These are phyloP conservation scores for Oryza meyeriana DNA, from an alignment of 176 grass and related monocot species.

Conservation along the genomic window DNA sequence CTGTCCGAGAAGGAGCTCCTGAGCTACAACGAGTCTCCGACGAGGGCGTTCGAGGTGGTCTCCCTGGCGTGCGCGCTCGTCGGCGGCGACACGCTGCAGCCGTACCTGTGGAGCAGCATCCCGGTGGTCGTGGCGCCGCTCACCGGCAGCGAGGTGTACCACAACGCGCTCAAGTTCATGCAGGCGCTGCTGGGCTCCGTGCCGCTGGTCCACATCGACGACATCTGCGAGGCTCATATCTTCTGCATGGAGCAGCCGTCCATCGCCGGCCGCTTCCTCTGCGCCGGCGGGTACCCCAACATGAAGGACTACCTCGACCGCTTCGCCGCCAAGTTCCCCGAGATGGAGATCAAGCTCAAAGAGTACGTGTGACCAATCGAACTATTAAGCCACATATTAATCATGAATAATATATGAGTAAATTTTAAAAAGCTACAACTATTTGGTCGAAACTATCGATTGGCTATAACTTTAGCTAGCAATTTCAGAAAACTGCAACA, in stretches of 20 bases:
- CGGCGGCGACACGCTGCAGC: constrained; percentile 56
- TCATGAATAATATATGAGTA: too few relatives aligned
- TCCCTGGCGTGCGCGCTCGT: constrained; percentile 34
- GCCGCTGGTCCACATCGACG: constrained; percentile 65
- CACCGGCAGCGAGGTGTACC: neutral
- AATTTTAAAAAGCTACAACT: too few relatives aligned
- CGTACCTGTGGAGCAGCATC: constrained; percentile 13
- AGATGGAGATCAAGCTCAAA: constrained; percentile 36
- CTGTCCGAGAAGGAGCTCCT: constrained; percentile 60
- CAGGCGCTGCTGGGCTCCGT: constrained; percentile 57
- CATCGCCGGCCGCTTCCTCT: constrained; percentile 67
- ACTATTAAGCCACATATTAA: rapidly evolving
- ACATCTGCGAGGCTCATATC: constrained; percentile 58
- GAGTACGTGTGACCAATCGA: constrained; percentile 33
- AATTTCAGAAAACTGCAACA: too few relatives aligned
- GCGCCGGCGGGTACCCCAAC: constrained; percentile 37
- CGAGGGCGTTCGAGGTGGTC: constrained; percentile 36
- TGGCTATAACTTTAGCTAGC: too few relatives aligned
- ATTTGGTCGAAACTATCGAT: too few relatives aligned
- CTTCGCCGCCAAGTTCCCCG: constrained; percentile 34
- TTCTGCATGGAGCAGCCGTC: constrained; percentile 57
- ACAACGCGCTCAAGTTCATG: constrained; percentile 42
- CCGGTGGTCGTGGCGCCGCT: constrained; percentile 38
- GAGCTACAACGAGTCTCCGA: constrained; percentile 12
- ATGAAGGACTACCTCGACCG: constrained; percentile 36